phyloP scores from a whole-genome alignment of 768 basidiomycete genomes.

The Termitomyces sp. region DNA sequence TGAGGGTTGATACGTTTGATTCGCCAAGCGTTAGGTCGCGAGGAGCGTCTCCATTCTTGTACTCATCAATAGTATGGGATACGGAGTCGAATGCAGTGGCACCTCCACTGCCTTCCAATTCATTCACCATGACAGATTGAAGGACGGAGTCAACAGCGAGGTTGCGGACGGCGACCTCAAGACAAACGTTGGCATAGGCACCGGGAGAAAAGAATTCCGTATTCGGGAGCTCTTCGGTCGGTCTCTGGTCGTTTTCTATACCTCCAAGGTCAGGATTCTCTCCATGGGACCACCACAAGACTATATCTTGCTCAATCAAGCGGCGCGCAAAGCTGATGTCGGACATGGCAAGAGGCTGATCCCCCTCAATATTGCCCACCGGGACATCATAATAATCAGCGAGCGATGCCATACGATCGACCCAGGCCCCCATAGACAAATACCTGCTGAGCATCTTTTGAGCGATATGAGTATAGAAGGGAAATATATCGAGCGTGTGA shows the following conservation, averaged over 20 bases:
- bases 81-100: constrained; percentile 91
- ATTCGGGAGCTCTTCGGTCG: constrained; percentile 70
- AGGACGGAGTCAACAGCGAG: constrained; percentile 91
- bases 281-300: constrained; percentile 95
- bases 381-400: constrained; percentile 93
- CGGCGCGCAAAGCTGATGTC: constrained; percentile 91
- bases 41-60: constrained; percentile 62
- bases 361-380: constrained; percentile 86
- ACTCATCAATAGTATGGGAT: constrained; percentile 87
- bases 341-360: constrained; percentile 80
- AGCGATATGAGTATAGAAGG: constrained; percentile 82
- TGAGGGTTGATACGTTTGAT: constrained; percentile 80
- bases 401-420: constrained; percentile 72
- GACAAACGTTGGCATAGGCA: constrained; percentile 87
- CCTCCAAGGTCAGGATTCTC: constrained; percentile 92
- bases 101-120: constrained; percentile 93
- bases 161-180: constrained; percentile 86
- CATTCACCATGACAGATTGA: constrained; percentile 93
- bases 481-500: constrained; percentile 78
- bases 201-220: constrained; percentile 85
- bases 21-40: constrained; percentile 84
- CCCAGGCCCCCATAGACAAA: constrained; percentile 68
- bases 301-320: constrained; percentile 79
- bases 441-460: constrained; percentile 84
- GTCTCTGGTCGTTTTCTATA: constrained; percentile 77